Evolutionary conservation across 2,329 filamentous ascomycete species (phyloP), one percentile per base, ranked within the genome.

Genomic region (Torrubiella hemipterigena): DNA sequence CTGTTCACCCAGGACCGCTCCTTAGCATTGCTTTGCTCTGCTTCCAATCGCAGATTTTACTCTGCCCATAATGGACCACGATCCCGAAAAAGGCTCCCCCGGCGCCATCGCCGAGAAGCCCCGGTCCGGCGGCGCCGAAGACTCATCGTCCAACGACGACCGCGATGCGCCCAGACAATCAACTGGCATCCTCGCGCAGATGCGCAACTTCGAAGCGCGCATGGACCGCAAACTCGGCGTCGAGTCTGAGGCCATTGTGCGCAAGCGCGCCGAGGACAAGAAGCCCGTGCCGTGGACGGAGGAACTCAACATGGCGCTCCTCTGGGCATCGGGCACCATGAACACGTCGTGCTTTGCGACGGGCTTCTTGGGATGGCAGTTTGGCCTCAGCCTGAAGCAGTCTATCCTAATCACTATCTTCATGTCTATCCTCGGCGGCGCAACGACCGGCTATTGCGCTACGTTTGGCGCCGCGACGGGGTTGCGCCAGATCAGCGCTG

Each of bases 261-360:
- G 66, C 33, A 61, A 64, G 38, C 52, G 52, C 6, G 56, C 63
- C 20, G 58, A 65, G 44, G 55, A 65, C 25, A 51, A 49, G 26
- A 32, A 38, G 15, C 28, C 31, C 17, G 45, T 47, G 8, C 37
- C 45, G 9, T 57, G 51, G 51, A 50, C 48, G 14, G 59, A 61
- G 42, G 57, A 59, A 37, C 44, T 61, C 33, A 54, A 55, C 34
- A 70, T 69, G 65, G 64, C 62, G 9, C 45, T 67, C 35, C 51
- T 70, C 34, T 70, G 66, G 66, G 63, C 65, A 14, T 61, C 55
- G 27, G 59, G 56, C 8, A 67, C 62, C 2, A 61, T 68, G 56
- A 68, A 69, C 43, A 54, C 61, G 17, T 59, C 56, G 22, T 69
- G 63, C 42, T 67, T 69, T 35, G 54, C 62, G 3, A 65, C 63